Percentiles rank a stretch among this genome's conserved stretches.
These are phyloP conservation scores for Aristolochia fimbriata DNA, from an alignment of 164 flowering plant species.

Conservation along the genomic window DNA sequence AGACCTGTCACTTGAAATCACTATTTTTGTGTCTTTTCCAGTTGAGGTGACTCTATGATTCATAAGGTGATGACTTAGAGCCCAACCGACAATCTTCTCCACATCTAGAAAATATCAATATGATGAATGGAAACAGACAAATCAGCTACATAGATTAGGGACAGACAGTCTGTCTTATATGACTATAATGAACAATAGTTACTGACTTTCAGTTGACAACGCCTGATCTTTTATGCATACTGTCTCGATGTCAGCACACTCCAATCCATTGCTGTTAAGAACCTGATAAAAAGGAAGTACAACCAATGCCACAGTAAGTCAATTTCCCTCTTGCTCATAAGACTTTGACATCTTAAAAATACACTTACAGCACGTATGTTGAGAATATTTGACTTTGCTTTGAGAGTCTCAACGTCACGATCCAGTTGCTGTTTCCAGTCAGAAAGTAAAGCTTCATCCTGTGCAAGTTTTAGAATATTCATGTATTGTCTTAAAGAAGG, in stretches of 20 bases:
- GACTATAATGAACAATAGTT: not conserved
- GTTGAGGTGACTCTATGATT: constrained; percentile 25
- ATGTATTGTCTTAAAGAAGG: not conserved
- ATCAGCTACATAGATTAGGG: not conserved
- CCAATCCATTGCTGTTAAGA: constrained; percentile 43
- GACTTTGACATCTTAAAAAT: not conserved
- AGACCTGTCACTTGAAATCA: constrained; percentile 71
- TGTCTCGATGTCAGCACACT: constrained; percentile 60
- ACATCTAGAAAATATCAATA: constrained; percentile 27
- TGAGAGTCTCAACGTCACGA: constrained; percentile 64
- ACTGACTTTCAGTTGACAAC: constrained; percentile 69
- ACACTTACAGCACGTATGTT: constrained; percentile 57
- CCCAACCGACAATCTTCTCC: constrained; percentile 88
- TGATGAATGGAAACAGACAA: not conserved
- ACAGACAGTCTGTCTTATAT: not conserved
- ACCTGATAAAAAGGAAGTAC: constrained; percentile 35
- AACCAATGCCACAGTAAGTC: not conserved
- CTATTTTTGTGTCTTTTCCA: constrained; percentile 47
- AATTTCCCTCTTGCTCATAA: not conserved
- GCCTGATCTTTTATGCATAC: constrained; percentile 73
- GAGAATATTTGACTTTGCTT: constrained; percentile 47
- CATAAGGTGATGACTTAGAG: constrained; percentile 73
- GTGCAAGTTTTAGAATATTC: constrained; percentile 3
- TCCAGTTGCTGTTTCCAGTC: constrained; percentile 84
- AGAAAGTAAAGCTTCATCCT: constrained; percentile 67